Conservation (phyloP, 768 basidiomycete species). For the Suillus americanus region DNA sequence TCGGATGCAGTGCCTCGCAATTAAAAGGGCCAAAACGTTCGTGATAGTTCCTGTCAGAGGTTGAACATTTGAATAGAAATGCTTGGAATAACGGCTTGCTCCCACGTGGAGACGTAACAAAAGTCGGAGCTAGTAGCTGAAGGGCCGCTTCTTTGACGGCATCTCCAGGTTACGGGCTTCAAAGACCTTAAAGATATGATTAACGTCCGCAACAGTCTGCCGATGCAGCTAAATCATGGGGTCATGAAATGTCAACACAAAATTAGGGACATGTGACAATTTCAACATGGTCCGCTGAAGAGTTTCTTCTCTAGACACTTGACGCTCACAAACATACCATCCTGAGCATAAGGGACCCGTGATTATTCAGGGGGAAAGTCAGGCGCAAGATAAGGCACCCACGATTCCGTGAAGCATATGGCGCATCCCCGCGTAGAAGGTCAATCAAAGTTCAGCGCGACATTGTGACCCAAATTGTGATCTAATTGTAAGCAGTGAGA, state of each 20-base stretch:
- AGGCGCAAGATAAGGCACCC: neutral
- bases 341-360: neutral
- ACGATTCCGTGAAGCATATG: neutral
- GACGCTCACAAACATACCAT: neutral
- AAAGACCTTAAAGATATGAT: neutral
- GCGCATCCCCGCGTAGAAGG: neutral
- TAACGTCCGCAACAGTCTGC: neutral
- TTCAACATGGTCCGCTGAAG: neutral
- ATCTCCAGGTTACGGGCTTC: neutral
- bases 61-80: neutral
- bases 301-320: neutral
- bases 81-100: neutral
- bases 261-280: neutral
- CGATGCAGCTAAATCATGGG: neutral
- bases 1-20: neutral
- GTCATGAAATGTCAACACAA: neutral
- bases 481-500: neutral
- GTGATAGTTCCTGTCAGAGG: neutral
- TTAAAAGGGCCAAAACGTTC: neutral
- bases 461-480: neutral
- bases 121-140: neutral
- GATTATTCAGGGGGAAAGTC: neutral
- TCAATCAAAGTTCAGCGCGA: neutral
- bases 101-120: neutral
- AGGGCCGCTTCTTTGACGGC: neutral